phyloP scores from a whole-genome alignment of 2,329 filamentous ascomycete species.

The Macrophomina phaseolina region DNA sequence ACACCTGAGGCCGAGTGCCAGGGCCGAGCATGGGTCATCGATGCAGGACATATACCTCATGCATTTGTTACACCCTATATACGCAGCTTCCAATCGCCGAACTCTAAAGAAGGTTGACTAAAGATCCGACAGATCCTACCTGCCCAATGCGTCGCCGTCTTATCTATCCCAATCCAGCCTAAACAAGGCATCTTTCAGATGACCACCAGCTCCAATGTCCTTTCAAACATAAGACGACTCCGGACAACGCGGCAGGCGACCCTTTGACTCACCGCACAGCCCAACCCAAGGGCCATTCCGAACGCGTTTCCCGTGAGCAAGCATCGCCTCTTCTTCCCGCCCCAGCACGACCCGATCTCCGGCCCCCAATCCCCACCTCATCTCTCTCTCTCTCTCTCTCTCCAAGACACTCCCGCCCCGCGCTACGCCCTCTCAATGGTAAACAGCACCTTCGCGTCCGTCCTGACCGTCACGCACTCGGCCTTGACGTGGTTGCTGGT shows the following conservation, averaged over 20 bases:
- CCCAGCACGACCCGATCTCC: neutral
- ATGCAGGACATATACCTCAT: neutral
- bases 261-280: no score
- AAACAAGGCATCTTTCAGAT: neutral
- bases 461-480: constrained; percentile 47
- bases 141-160: neutral
- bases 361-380: neutral
- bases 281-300: neutral
- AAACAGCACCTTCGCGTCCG: constrained; percentile 53
- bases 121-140: neutral
- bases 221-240: no score
- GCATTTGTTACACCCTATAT: neutral
- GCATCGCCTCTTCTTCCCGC: neutral
- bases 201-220: neutral
- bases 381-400: no score
- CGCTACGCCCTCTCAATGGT: constrained; percentile 48
- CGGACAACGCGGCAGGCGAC: no score
- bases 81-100: neutral
- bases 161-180: neutral
- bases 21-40: neutral
- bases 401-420: neutral
- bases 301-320: neutral
- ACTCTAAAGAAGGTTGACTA: neutral
- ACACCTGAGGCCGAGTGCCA: neutral
- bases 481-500: constrained; percentile 56